A percentile compares a stretch with the other conserved stretches of the same genome.
These are phyloP conservation scores for Micractinium sp. DNA, from an alignment of 139 green algal genomes.

Conservation along the genomic window DNA sequence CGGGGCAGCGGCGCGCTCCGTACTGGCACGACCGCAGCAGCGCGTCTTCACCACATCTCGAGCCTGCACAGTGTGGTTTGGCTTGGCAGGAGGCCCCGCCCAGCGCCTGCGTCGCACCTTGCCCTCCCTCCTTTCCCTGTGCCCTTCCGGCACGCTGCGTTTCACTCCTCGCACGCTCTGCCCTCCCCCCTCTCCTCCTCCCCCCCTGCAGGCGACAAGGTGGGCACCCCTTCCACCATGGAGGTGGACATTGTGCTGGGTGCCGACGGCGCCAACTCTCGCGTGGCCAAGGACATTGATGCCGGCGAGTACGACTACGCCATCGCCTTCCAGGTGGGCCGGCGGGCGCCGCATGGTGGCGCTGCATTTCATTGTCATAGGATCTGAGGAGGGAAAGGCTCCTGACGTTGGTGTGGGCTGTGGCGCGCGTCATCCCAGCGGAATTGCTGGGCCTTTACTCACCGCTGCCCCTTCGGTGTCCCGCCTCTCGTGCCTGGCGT, in stretches of 20 bases:
- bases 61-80: neutral
- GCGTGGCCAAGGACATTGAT: conserved; percentile 98
- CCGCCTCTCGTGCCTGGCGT: neutral
- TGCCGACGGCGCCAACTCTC: conserved; percentile 97
- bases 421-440: too few relatives aligned
- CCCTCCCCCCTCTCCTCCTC: neutral
- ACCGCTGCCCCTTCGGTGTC: neutral
- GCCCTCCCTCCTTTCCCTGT: neutral
- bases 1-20: too few relatives aligned
- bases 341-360: too few relatives aligned
- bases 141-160: neutral
- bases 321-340: conserved; percentile 91
- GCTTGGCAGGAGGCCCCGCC: too few relatives aligned
- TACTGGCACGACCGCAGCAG: neutral
- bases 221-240: conserved; percentile 80
- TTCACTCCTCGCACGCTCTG: neutral
- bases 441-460: too few relatives aligned
- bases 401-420: too few relatives aligned
- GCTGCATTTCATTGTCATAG: too few relatives aligned
- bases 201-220: conserved; percentile 72
- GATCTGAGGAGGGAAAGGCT: too few relatives aligned
- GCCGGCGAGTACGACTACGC: conserved; percentile 99
- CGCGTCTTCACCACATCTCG: too few relatives aligned
- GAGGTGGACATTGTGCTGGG: conserved; percentile 98
- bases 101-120: neutral